Evolutionary conservation across 73 alveolate genomes (phyloP), one percentile per base, ranked within the genome.

Genomic region (Effrenium voratum): DNA sequence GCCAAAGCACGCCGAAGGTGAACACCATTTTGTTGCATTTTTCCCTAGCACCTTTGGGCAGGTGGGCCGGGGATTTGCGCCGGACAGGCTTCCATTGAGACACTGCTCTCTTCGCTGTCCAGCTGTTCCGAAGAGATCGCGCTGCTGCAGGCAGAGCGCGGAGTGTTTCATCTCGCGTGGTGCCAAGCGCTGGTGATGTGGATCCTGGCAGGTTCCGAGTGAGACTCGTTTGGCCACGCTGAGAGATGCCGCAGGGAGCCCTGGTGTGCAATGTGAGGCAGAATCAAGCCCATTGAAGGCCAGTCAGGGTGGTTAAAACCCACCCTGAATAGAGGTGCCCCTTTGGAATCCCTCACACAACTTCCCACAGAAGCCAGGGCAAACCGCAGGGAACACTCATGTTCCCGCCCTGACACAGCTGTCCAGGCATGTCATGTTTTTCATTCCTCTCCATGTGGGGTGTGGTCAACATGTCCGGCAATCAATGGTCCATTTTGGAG

Each of bases 181-280:
- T 2, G 26, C 26, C 30, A 16, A 28, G 13, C 19, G 16, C 32
- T 22, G 41, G 77, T 22, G 10, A 8, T 6, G 28, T 40, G 63
- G 38, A 8, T 66, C 22, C 44, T 43, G 40, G 40, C 12, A 80
- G 91, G 91, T 80, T 80, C 91, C 91, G 46, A 19, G 63, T 28
- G 91, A 80, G 30, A 26, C 72, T 80, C 91, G 91, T 44, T 32
- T 80, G 72, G 92, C 92, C 10, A 73, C 46, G 34, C 92, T 82
- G 73, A 82, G 36, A 50, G 50, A 82, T 32, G 49, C 92, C 0
- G 91, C 44, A 4, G 22, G 68, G 43, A 5, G 41, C 87, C 22
- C 30, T 34, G 19, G 5, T 72, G 47, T 30, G 5, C 41, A 46
- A 43, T 16, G 41, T 26, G 38, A 19, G 36, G n/a, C 50, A 4